A percentile compares a stretch with the other conserved stretches of the same genome.
Evolutionary conservation across 495 filamentous ascomycete species (phyloP).

Genomic region (Acidomyces sp.): DNA sequence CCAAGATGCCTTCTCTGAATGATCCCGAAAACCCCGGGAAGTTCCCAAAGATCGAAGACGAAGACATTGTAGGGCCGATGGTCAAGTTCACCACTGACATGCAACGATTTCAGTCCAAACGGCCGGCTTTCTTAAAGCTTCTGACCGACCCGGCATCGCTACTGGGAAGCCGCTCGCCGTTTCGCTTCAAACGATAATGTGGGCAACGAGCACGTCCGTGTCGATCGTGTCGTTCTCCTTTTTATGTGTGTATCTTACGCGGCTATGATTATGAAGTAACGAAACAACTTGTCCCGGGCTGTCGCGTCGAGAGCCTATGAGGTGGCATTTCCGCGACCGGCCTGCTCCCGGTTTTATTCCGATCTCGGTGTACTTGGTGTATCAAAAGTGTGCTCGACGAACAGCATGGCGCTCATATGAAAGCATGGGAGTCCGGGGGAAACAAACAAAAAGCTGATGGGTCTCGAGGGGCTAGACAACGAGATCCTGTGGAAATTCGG

Average conservation of each 20-base stretch:
- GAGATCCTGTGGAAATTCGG: too few species aligned
- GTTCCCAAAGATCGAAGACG: constrained; percentile 75
- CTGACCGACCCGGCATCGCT: constrained; percentile 23
- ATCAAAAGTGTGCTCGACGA: background rate
- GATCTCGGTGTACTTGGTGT: too few species aligned
- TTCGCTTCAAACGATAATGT: constrained; percentile 2
- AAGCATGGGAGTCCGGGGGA: too few species aligned
- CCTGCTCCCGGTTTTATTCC: too few species aligned
- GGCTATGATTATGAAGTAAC: background rate
- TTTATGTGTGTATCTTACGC: background rate
- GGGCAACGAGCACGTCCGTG: background rate
- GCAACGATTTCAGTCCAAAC: constrained; percentile 9
- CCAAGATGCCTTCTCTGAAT: constrained; percentile 48
- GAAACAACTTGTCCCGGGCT: background rate
- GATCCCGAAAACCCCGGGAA: constrained; percentile 59
- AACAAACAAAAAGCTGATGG: too few species aligned
- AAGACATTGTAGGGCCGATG: constrained; percentile 91
- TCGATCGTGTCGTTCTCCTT: background rate
- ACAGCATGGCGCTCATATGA: constrained; percentile 4
- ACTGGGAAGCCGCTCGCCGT: constrained; percentile 6
- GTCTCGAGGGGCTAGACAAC: too few species aligned
- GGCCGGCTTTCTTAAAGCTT: constrained; percentile 31
- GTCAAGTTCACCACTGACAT: constrained; percentile 39
- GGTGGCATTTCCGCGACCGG: constrained; percentile 6
- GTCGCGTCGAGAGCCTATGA: constrained; percentile 5